Evolutionary conservation across 306 rosid genomes (phyloP), one percentile per base, ranked within the genome.

Genomic region (Ormosia emarginata): DNA sequence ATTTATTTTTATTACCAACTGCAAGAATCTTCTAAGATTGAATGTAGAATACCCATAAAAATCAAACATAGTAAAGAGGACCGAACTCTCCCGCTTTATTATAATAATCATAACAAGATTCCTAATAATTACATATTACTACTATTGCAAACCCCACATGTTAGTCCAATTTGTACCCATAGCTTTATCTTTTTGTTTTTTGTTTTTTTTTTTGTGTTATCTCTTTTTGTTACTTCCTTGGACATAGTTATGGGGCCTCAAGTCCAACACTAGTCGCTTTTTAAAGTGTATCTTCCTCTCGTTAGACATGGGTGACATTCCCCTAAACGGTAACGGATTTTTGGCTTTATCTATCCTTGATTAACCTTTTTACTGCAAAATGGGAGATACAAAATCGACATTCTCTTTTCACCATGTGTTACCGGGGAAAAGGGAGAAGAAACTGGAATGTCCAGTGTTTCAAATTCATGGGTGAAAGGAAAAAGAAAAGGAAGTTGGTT

Each of bases 111-210:
- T 82, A 37, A 65, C 79, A 24, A 76, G 41, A 11, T 69, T 40
- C 10, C 49, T 43, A 80, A 71, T 75, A 29, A 80, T 86, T 80
- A 82, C 85, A 46, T 37, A 37, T 64, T 49, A 82, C 75, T 24
- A 32, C 47, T 9, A 61, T 75, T 44, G 30, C 58, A 66, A 65
- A 78, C 82, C 82, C 75, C 75, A 63, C 63, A 77, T 46, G 72
- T 57, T 43, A 13, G 44, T 59, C 66, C 69, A 32, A 12, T 11
- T 62, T 62, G 43, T 24, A 7, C 2, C 46, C 8, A 9, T 56
- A 4, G 12, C 18, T 50, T 0, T 13, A 13, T 14, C 17, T 34
- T 61, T 50, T n/a, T n/a, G n/a, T n/a, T n/a, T n/a, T 39, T 8
- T 17, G 3, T 30, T 11, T 4, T 50, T 50, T 10, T 18, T 24